phyloP scores from a whole-genome alignment of 1,139 yeast genomes.

The Entelexis sorbosivorans region DNA sequence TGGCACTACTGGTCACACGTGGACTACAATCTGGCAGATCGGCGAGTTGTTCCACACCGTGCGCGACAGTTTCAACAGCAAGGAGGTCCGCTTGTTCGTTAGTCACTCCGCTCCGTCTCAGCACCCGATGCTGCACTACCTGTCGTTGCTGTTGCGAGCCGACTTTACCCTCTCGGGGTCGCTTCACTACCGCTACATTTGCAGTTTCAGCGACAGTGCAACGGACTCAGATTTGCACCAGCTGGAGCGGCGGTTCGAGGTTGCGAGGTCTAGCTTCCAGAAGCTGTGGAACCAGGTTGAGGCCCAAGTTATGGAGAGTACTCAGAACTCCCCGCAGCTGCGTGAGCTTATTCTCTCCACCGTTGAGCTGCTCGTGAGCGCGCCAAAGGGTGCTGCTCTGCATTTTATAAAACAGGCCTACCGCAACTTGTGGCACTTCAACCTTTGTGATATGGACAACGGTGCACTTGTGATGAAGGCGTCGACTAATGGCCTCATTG shows the following conservation, averaged over 20 bases:
- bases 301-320: conserved; percentile 10
- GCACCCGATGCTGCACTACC: conserved; percentile 57
- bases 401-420: conserved; percentile 25
- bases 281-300: conserved; percentile 10
- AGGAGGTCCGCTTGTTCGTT: conserved; percentile 50
- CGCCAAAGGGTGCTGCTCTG: conserved; percentile 27
- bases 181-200: conserved; percentile 46
- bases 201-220: conserved; percentile 54
- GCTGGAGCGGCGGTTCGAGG: conserved; percentile 25
- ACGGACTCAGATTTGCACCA: conserved; percentile 8
- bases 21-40: conserved; percentile 63
- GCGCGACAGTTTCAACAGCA: conserved; percentile 30
- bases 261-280: neutral
- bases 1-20: conserved; percentile 64
- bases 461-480: conserved; percentile 36
- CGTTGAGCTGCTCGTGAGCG: conserved; percentile 5
- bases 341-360: conserved; percentile 9
- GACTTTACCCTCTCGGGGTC: conserved; percentile 62
- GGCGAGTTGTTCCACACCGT: conserved; percentile 50
- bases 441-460: conserved; percentile 49
- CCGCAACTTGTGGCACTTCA: conserved; percentile 70
- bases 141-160: conserved; percentile 56
- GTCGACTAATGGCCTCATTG: conserved; percentile 22
- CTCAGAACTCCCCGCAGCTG: neutral
- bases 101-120: conserved; percentile 58